Conservation (phyloP, 2,329 filamentous ascomycete species). For the Dactylella cylindrospora region DNA sequence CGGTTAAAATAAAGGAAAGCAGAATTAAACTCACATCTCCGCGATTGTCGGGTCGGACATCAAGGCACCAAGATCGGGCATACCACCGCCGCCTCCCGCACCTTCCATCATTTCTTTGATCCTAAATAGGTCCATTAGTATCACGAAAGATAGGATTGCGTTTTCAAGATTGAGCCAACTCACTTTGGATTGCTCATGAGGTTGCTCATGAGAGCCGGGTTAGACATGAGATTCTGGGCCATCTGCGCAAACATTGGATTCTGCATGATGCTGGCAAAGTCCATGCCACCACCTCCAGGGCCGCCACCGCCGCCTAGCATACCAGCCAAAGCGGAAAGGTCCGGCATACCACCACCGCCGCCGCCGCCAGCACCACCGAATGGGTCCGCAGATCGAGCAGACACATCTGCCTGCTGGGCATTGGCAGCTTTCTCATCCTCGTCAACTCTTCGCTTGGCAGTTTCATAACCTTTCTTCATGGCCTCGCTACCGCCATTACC, state of each 20-base stretch:
- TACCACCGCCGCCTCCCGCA: constrained; percentile 66
- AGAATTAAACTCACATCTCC: constrained; percentile 73
- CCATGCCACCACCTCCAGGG: constrained; percentile 75
- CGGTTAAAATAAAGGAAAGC: constrained; percentile 2
- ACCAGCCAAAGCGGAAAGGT: constrained; percentile 68
- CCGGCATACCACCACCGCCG: constrained; percentile 67
- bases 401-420: constrained; percentile 57
- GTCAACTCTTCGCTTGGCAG: constrained; percentile 81
- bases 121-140: constrained; percentile 49
- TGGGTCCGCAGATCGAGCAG: constrained; percentile 50
- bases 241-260: constrained; percentile 98
- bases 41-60: constrained; percentile 93
- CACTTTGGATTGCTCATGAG: constrained; percentile 84
- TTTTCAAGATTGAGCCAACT: not conserved
- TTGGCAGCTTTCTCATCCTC: constrained; percentile 67
- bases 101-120: constrained; percentile 81
- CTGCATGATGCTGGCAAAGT: constrained; percentile 83
- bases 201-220: constrained; percentile 87
- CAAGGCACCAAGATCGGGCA: constrained; percentile 80
- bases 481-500: constrained; percentile 91
- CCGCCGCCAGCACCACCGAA: constrained; percentile 53
- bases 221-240: constrained; percentile 96
- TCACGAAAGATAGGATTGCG: not conserved
- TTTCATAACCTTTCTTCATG: constrained; percentile 97
- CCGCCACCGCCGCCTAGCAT: constrained; percentile 68